These are phyloP conservation scores for Parafenestella ontariensis DNA, from an alignment of 2,329 filamentous ascomycete species.

Conservation along the genomic window DNA sequence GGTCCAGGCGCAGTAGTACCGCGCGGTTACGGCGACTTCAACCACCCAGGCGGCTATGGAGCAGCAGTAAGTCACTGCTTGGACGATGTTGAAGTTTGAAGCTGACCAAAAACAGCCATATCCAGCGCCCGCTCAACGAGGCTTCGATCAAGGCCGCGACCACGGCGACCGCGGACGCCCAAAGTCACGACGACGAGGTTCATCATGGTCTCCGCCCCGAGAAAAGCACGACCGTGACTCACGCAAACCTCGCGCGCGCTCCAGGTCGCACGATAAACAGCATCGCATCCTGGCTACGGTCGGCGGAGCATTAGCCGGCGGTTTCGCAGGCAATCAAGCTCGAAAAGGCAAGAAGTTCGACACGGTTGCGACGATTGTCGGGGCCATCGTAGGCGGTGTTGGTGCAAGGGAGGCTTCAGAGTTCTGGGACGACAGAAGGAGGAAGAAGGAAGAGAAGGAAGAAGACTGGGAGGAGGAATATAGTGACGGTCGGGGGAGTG, in stretches of 20 bases:
- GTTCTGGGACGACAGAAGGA: constrained; percentile 24
- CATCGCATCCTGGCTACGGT: constrained; percentile 35
- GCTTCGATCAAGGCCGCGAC: constrained; percentile 13
- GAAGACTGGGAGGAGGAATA: constrained; percentile 17
- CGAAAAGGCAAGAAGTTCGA: constrained; percentile 38
- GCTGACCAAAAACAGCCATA: constrained; percentile 16
- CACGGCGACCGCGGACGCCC: constrained; percentile 22
- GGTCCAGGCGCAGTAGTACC: constrained; percentile 21
- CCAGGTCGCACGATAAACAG: constrained; percentile 28
- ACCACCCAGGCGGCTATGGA: constrained; percentile 16
- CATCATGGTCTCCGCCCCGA: constrained; percentile 41
- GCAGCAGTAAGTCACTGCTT: constrained; percentile 20
- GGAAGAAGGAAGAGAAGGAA: constrained; percentile 8
- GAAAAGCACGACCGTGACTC: constrained; percentile 17
- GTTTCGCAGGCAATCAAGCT: constrained; percentile 33
- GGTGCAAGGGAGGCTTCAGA: constrained; percentile 39
- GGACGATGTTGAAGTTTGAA: background rate
- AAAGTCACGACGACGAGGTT: constrained; percentile 24
- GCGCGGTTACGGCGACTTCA: constrained; percentile 17
- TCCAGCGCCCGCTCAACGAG: constrained; percentile 7
- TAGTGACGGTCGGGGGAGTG: constrained; percentile 22
- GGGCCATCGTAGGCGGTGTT: constrained; percentile 46
- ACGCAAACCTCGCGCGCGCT: constrained; percentile 22
- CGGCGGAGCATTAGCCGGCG: constrained; percentile 45
- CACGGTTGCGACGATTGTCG: constrained; percentile 40